Evolutionary conservation across 1,284 basidiomycete genomes (phyloP).

Genomic region (Ganoderma sinense): DNA sequence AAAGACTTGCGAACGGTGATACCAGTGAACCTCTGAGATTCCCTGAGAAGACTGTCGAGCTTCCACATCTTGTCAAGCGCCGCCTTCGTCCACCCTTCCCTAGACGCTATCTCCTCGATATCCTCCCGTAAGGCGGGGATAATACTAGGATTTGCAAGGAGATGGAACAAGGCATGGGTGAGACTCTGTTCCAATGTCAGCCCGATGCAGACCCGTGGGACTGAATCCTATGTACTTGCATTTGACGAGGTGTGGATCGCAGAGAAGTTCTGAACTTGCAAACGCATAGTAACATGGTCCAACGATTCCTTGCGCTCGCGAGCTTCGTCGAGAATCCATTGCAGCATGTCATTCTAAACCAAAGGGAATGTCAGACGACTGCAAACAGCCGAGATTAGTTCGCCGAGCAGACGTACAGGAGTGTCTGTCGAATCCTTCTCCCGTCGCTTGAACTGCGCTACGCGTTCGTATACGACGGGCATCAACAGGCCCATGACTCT

Average conservation of each 20-base stretch:
- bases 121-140: slow-evolving; percentile 54
- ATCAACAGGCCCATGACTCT: not conserved
- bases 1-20: slow-evolving; percentile 33
- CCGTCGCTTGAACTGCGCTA: not conserved
- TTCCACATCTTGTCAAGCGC: slow-evolving; percentile 54
- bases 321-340: slow-evolving; percentile 39
- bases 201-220: not conserved
- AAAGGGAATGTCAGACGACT: not conserved
- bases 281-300: slow-evolving; percentile 2
- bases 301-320: not conserved
- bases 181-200: slow-evolving; percentile 39
- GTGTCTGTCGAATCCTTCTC: slow-evolving; percentile 1
- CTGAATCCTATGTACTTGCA: slow-evolving; percentile 22
- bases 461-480: not conserved
- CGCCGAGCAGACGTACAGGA: not conserved
- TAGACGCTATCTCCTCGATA: slow-evolving; percentile 43
- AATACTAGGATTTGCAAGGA: slow-evolving; percentile 50
- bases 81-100: slow-evolving; percentile 52
- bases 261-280: slow-evolving; percentile 36
- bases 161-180: slow-evolving; percentile 46
- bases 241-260: slow-evolving; percentile 43
- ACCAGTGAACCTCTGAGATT: slow-evolving; percentile 50
- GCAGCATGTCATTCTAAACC: slow-evolving; percentile 36
- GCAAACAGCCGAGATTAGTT: too few relatives aligned
- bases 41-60: slow-evolving; percentile 61